Conservation (phyloP, 768 basidiomycete genomes). For the Pholiota microspora region DNA sequence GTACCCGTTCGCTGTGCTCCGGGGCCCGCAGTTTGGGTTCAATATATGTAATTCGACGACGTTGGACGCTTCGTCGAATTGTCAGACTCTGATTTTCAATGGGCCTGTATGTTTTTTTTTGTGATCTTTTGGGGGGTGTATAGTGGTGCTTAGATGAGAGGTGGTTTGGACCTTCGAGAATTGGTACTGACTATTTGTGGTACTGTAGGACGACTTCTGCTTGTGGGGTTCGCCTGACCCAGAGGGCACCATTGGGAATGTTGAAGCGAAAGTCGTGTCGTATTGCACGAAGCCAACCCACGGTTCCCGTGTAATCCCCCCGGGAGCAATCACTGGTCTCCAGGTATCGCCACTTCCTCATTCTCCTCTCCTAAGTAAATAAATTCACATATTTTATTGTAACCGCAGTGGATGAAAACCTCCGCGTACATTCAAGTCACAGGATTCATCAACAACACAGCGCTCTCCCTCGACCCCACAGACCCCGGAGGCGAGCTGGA, state of each 20-base stretch:
- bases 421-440: slow-evolving; percentile 58
- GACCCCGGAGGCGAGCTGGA: slow-evolving; percentile 81
- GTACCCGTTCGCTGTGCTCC: slow-evolving; percentile 19
- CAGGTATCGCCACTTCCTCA: no score
- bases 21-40: slow-evolving; percentile 57
- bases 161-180: no score
- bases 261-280: slow-evolving; percentile 66
- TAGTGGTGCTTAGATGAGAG: no score
- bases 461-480: slow-evolving; percentile 45
- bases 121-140: no score
- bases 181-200: not conserved
- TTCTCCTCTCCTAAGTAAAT: no score
- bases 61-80: slow-evolving; percentile 50
- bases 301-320: slow-evolving; percentile 71
- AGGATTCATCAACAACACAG: slow-evolving; percentile 63
- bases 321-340: slow-evolving; percentile 55
- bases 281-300: slow-evolving; percentile 69
- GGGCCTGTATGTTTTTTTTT: slow-evolving; percentile 28
- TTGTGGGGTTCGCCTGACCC: slow-evolving; percentile 54
- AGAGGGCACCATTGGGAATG: slow-evolving; percentile 55
- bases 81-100: slow-evolving; percentile 64
- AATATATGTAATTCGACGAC: slow-evolving; percentile 72
- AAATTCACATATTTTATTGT: no score
- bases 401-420: slow-evolving; percentile 38
- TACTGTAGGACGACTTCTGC: slow-evolving; percentile 54